Evolutionary conservation across 139 green algal species (phyloP).

Genomic region (Tetradesmus obliquus): DNA sequence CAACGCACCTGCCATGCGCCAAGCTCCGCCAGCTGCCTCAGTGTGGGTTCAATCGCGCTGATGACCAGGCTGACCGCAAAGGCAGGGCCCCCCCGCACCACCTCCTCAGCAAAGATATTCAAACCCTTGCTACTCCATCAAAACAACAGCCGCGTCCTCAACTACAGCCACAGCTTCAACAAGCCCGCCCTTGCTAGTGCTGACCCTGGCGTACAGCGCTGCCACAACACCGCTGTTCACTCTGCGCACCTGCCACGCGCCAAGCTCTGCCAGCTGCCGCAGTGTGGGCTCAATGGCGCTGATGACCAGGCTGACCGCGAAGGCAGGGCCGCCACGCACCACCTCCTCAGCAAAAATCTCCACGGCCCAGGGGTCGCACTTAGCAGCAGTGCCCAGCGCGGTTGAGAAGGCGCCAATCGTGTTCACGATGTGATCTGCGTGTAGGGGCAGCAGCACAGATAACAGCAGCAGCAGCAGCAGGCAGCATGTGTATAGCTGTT

Average conservation of each 20-base stretch:
- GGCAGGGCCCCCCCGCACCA: conserved; percentile 83
- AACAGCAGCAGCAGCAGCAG: background rate
- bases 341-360: conserved; percentile 96
- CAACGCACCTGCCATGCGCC: conserved; percentile 88
- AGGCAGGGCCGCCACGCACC: conserved; percentile 86
- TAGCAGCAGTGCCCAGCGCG: conserved; percentile 78
- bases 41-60: conserved; percentile 77
- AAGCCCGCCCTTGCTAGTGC: no score
- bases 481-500: background rate
- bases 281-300: conserved; percentile 83
- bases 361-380: conserved; percentile 90
- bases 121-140: conserved; percentile 19
- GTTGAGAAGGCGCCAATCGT: conserved; percentile 69
- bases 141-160: no score
- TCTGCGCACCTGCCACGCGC: conserved; percentile 82
- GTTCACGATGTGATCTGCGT: conserved; percentile 69
- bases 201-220: no score
- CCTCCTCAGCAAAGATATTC: conserved; percentile 95
- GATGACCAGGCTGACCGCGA: conserved; percentile 89
- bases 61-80: conserved; percentile 92
- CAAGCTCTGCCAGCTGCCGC: conserved; percentile 85
- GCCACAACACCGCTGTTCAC: background rate
- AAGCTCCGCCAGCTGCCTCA: conserved; percentile 87
- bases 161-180: no score
- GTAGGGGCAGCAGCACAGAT: conserved; percentile 11